Evolutionary conservation across 164 flowering plant species (phyloP), one percentile per base, ranked within the genome.

Genomic region (Pachysandra terminalis): DNA sequence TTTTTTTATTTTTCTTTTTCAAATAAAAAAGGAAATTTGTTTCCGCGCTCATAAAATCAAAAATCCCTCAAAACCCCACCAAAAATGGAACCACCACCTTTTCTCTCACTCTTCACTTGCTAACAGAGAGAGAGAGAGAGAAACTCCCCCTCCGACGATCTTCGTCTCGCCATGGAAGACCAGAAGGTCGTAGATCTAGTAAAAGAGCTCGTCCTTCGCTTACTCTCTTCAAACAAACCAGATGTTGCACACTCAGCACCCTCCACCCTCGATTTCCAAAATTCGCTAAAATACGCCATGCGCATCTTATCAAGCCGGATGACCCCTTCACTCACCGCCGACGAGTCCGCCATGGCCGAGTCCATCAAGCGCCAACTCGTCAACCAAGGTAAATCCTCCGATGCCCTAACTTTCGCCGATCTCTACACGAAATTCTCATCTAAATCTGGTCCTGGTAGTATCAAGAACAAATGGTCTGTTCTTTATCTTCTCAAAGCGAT

Each of bases 301-400:
- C 87, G 98, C 41, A 84, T 96, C 48, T 85, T 96, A 61, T 79
- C 85, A 61, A 91, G 97, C 70, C 85, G 95, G n/a, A 76, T 93
- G 78, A 78, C 95, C 0, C 99, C 99, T 0, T 90, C 99, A 12
- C 75, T 91, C 63, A 74, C 96, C 12, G 73, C 85, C 9, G 99
- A 93, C 67, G 86, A 90, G 45, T 72, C 90, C 54, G 87, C 98
- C 65, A 80, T 96, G 77, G 96, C 92, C 5, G 98, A 96, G 62
- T 85, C 98, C 71, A 82, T 93, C 84, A 96, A 90, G 82, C 90
- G 97, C 23, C 86, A 77, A 1, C 90, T 93, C 63, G 98, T 87
- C 66, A 81, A 86, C 54, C 84, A 86, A 68, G 98, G 98, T 78
- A 87, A 84, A 68, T 88, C 98, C 58, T 90, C 96, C 22, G 82